A percentile compares a stretch with the other conserved stretches of the same genome.
These are phyloP conservation scores for Ammopiptanthus mongolicus DNA, from an alignment of 306 rosid genomes.

Conservation along the genomic window DNA sequence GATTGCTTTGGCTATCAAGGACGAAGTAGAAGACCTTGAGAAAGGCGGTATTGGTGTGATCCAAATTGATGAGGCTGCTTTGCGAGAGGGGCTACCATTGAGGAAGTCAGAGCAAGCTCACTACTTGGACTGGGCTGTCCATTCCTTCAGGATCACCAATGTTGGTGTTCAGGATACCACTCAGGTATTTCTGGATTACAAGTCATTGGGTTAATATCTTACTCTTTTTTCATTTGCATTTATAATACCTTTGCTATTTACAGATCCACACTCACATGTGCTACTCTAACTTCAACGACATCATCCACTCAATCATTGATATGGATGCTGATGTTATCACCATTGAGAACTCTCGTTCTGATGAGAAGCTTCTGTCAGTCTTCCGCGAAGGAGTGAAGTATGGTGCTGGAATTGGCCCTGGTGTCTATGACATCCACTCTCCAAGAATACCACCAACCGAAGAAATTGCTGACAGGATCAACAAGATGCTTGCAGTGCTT, in stretches of 20 bases:
- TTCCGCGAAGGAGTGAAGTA: slow-evolving; percentile 97
- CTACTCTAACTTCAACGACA: slow-evolving; percentile 93
- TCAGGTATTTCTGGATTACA: slow-evolving; percentile 50
- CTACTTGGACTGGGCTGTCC: slow-evolving; percentile 97
- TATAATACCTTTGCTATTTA: not conserved
- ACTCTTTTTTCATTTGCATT: not conserved
- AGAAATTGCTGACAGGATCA: slow-evolving; percentile 84
- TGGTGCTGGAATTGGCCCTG: slow-evolving; percentile 96
- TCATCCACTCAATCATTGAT: slow-evolving; percentile 82
- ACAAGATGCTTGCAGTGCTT: slow-evolving; percentile 95
- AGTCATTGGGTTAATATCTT: not conserved
- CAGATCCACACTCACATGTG: slow-evolving; percentile 99
- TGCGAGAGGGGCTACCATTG: slow-evolving; percentile 82
- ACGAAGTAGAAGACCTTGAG: slow-evolving; percentile 91
- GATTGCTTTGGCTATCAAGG: slow-evolving; percentile 92
- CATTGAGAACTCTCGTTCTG: slow-evolving; percentile 91
- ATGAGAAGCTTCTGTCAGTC: slow-evolving; percentile 88
- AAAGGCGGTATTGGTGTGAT: slow-evolving; percentile 71
- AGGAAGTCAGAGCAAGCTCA: slow-evolving; percentile 85
- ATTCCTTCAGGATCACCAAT: slow-evolving; percentile 85
- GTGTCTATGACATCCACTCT: slow-evolving; percentile 92
- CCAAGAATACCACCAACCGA: slow-evolving; percentile 90
- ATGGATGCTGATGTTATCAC: slow-evolving; percentile 97
- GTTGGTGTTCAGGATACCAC: slow-evolving; percentile 71
- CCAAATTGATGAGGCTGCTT: slow-evolving; percentile 92